Base-by-base conservation (phyloP, 495 filamentous ascomycete genomes). In the Xanthoparmelia taractica region DNA sequence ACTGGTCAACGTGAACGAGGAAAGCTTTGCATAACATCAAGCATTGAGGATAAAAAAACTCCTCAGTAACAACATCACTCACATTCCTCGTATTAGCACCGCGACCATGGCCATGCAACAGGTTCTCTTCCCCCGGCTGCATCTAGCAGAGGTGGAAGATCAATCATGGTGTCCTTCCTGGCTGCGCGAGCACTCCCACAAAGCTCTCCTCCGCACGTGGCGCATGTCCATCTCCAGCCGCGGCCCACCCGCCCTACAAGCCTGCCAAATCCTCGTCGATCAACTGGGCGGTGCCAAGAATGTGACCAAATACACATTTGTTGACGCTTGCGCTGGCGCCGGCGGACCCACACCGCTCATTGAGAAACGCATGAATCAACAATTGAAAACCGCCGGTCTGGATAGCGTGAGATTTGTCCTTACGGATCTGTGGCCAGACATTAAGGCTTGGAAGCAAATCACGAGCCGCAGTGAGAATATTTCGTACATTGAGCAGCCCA, bases 241-340 rank as follows among this genome's bases (percentile, higher is more conserved):
- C 38, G 63, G 63, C 29, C 66, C 60, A 20, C 67, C 67, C 6
- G 71, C 72, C 1, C 60, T 50, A 0, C 64, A 68, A 45, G 71
- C 72, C 52, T 66, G 70, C 65, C 66, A 57, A n/a, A 36, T 63
- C 31, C 27, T 71, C 59, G 72, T 80, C 41, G 73, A 85, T 25
- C 70, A 73, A 25, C 68, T 67, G 59, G 74, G 70, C 48, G 78
- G 79, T 37, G 73, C 60, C 31, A 34, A 38, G 25, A 67, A 74
- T 25, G 69, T 73, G 1, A 73, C 73, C 23, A 77, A 66, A 8
- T 78, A 82, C 67, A 79, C 77, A n/a, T 81, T 86, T 61, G 79
- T 89, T 57, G 87, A 90, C 71, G 84, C 88, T 73, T 89, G 86
- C 71, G 84, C 87, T 17, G 87, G 87, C 59, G 84, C 77, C 31